Evolutionary conservation across 306 rosid species (phyloP), one percentile per base, ranked within the genome.

Genomic region (Trifolium subterraneum): DNA sequence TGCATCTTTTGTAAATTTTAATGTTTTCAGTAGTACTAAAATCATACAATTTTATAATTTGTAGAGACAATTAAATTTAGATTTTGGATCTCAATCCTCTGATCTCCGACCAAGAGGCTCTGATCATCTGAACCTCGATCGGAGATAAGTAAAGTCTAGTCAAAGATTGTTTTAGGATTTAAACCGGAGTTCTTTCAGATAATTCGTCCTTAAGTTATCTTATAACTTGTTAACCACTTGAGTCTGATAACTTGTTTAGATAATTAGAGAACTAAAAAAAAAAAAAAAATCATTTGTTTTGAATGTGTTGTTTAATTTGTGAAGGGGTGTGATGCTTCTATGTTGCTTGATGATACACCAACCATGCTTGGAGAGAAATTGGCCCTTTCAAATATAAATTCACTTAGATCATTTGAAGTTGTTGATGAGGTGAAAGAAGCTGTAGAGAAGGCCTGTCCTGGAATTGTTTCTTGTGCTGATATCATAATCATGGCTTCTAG

Each of bases 391-490:
- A 94, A 94, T 20, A 87, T 90, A 63, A 91, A 94, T 76, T 94
- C 97, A 0, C 85, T 90, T 6, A 80, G 97, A 74, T 91, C 97
- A 41, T 94, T 65, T 61, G 93, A 91, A 74, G 93, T 94, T 48
- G 59, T 94, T 22, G 97, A 94, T 76, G 86, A 88, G 72, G 78
- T 78, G 11, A 94, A 94, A 71, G 88, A 81, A 48, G 90, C 92
- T 6, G 22, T 90, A 3, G 96, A 94, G 76, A 73, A 77, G 8
- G 81, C 27, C 6, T 94, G 93, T 63, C 93, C 93, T 2, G 93
- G 88, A 13, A 84, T 88, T 68, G 97, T 94, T 77, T 94, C 98
- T 15, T 94, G 98, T 47, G 96, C 98, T 0, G 97, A 94, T 73
- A 84, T 91, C 80, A 68, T 91, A 44, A 94, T 94, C 73, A 87